phyloP scores from a whole-genome alignment of 2,329 filamentous ascomycete genomes.

The Aaosphaeria pasadenensis region DNA sequence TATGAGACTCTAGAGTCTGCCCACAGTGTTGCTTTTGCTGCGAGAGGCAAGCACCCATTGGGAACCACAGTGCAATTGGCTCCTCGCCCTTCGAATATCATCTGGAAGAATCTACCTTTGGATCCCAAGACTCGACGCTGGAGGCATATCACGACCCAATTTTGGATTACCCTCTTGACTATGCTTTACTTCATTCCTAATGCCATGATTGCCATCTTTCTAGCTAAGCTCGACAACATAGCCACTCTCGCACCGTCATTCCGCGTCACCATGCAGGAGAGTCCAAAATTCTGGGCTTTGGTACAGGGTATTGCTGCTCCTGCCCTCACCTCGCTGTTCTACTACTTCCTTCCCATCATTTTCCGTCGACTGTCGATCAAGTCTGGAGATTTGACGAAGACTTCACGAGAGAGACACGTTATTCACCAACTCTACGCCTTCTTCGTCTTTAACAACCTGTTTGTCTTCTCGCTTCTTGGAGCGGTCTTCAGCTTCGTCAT shows the following conservation, averaged over 20 bases:
- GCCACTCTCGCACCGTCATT: slow-evolving; percentile 79
- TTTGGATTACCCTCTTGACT: slow-evolving; percentile 81
- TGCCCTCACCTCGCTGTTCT: slow-evolving; percentile 81
- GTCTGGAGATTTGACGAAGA: slow-evolving; percentile 88
- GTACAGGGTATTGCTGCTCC: slow-evolving; percentile 91
- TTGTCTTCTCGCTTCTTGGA: slow-evolving; percentile 91
- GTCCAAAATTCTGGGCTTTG: slow-evolving; percentile 73
- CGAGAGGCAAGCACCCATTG: slow-evolving; percentile 75
- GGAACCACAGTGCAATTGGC: slow-evolving; percentile 76
- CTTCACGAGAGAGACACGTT: slow-evolving; percentile 86
- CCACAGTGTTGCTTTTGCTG: slow-evolving; percentile 79
- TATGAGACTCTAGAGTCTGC: slow-evolving; percentile 86
- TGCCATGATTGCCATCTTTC: slow-evolving; percentile 88
- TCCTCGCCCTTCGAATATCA: slow-evolving; percentile 84
- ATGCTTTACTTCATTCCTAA: slow-evolving; percentile 88
- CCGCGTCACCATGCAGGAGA: slow-evolving; percentile 56
- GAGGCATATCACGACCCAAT: slow-evolving; percentile 72
- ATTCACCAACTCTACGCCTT: slow-evolving; percentile 88
- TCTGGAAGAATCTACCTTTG: slow-evolving; percentile 90
- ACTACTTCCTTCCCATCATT: slow-evolving; percentile 82
- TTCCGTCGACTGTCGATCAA: slow-evolving; percentile 83
- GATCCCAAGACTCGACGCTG: slow-evolving; percentile 65
- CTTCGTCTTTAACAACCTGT: slow-evolving; percentile 94
- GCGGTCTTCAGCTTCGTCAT: slow-evolving; percentile 73
- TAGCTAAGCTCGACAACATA: slow-evolving; percentile 80